Base-by-base conservation (phyloP, 148 eudicot species). In the Fagopyrum tataricum region DNA sequence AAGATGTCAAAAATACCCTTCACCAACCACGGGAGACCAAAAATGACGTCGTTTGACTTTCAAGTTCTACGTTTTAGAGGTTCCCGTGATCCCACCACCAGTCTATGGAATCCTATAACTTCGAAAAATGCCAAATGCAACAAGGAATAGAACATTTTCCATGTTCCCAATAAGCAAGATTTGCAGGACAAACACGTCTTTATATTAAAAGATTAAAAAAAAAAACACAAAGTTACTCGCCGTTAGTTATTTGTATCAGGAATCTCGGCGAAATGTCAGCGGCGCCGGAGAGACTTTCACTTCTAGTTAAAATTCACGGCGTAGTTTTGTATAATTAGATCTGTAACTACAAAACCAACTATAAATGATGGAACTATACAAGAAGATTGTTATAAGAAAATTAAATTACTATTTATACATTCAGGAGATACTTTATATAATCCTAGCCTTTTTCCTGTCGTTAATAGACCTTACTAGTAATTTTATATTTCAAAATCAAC, bases 1-100 rank as follows among this genome's bases (percentile, higher is more conserved):
- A 13, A 49, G 55, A 49, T 49, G 55, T 14, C 66, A 24, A 59
- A 59, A 59, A 59, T 15, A 59, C 66, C 66, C 66, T 59, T 59
- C 39, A 24, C 66, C 66, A 59, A 59, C 66, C 40, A 59, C 66
- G 12, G 66, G 62, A 31, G 12, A 51, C 56, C 66, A 23, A 23
- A 31, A 59, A 23, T 15, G 11, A 59, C 20, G 15, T 59, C 66
- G 66, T 24, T 23, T 59, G 66, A 59, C 13, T 21, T 59, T 59
- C 14, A 59, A 31, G 37, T 31, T 31, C 37, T 31, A 31, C 37
- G 37, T 31, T 31, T 26, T 31, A 31, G 37, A 31, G 39, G 66
- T 13, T 59, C 66, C 11, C 66, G 39, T 59, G 66, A 59, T 24
- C 39, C 66, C 3, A 59, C 66, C 3, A 59, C 40, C 15, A 8